These are phyloP conservation scores for Viola odorata DNA, from an alignment of 345 rosid species.

Conservation along the genomic window DNA sequence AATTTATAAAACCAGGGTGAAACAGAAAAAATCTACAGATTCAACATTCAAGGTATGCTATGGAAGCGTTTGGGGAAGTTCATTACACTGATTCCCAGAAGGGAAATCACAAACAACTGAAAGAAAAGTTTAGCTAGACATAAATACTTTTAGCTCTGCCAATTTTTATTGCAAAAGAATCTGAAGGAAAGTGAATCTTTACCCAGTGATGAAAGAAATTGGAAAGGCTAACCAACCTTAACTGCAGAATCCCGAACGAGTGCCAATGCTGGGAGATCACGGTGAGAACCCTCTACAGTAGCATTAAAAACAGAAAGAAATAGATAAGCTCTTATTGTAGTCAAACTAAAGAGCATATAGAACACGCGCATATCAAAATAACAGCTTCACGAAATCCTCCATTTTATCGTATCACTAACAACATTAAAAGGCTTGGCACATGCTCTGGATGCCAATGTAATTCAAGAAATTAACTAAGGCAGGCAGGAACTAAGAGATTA, in stretches of 20 bases:
- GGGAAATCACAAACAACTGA: background rate
- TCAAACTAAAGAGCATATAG: background rate
- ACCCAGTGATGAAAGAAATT: background rate
- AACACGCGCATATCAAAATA: background rate
- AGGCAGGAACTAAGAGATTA: too few relatives aligned
- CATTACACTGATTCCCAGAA: background rate
- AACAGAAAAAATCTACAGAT: background rate
- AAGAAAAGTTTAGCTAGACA: background rate
- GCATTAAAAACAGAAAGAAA: constrained; percentile 8
- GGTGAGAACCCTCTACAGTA: constrained; percentile 79
- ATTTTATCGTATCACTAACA: too few relatives aligned
- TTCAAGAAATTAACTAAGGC: too few relatives aligned
- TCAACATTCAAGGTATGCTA: background rate
- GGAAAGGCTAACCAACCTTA: constrained; percentile 36
- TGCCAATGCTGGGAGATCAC: constrained; percentile 73
- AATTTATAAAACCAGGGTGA: constrained; percentile 12
- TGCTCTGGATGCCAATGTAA: too few relatives aligned
- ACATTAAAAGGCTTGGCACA: too few relatives aligned
- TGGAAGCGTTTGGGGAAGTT: background rate
- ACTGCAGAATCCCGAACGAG: constrained; percentile 66
- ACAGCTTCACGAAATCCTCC: background rate
- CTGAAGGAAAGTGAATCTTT: background rate
- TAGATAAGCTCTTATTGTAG: constrained; percentile 1
- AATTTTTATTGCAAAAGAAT: background rate
- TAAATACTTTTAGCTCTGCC: background rate